Percentiles rank a stretch among this genome's conserved stretches.
Evolutionary conservation across 352 stramenopile genomes (phyloP).

Genomic region (Blastocystis sp.): DNA sequence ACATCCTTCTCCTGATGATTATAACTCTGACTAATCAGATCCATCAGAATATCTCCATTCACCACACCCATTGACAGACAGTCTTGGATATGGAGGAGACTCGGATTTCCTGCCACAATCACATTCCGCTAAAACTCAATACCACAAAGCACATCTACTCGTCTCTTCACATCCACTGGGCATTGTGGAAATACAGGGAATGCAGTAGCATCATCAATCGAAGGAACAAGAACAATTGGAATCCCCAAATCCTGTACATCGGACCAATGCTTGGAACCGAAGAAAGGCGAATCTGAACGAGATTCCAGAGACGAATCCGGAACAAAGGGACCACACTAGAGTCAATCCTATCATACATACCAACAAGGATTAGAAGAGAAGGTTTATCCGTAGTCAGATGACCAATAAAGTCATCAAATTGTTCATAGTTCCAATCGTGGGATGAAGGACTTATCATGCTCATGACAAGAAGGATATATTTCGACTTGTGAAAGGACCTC

Average conservation of each 20-base stretch:
- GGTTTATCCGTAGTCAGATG: not conserved
- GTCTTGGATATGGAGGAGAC: not conserved
- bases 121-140: not conserved
- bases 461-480: not conserved
- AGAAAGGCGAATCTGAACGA: not conserved
- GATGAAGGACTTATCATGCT: not conserved
- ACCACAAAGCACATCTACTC: not conserved
- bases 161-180: not conserved
- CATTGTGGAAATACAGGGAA: conserved; percentile 31
- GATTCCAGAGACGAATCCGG: not conserved
- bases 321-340: conserved; percentile 44
- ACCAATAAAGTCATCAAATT: not conserved
- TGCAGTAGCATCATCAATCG: conserved; percentile 8
- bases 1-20: conserved; percentile 14
- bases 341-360: not conserved
- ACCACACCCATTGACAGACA: conserved; percentile 6
- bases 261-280: not conserved
- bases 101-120: not conserved
- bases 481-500: conserved; percentile 29
- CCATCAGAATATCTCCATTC: conserved; percentile 49
- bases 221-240: not conserved
- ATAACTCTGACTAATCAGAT: conserved; percentile 28
- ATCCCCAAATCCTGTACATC: not conserved
- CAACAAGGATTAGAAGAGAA: conserved; percentile 13
- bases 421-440: conserved; percentile 12